A percentile compares a stretch with the other conserved stretches of the same genome.
Evolutionary conservation across 73 alveolate species (phyloP).

Genomic region (Blepharisma japonicum): DNA sequence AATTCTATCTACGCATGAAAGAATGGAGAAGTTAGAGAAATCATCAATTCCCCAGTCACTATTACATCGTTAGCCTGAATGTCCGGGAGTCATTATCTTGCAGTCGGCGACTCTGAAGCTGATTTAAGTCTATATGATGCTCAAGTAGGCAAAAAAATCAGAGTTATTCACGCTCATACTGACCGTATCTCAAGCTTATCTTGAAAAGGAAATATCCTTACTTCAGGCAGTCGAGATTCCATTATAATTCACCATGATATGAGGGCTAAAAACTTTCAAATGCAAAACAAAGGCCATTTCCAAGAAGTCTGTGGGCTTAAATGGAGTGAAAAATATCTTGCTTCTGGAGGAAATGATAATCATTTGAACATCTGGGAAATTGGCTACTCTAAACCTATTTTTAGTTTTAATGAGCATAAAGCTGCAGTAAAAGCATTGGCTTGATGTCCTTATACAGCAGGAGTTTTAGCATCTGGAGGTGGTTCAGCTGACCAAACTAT

Average conservation of each 20-base stretch:
- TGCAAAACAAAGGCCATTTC: constrained; percentile 70
- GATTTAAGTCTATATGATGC: constrained; percentile 73
- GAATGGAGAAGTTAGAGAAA: constrained; percentile 57
- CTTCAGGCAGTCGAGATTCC: constrained; percentile 77
- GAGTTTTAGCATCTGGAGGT: constrained; percentile 86
- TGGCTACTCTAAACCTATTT: constrained; percentile 50
- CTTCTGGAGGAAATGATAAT: constrained; percentile 88
- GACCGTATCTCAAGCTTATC: constrained; percentile 73
- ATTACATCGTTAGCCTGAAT: constrained; percentile 72
- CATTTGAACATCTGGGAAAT: constrained; percentile 79
- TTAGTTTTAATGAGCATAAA: constrained; percentile 70
- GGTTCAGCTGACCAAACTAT: constrained; percentile 79
- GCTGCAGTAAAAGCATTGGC: constrained; percentile 91
- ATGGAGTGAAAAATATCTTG: constrained; percentile 73
- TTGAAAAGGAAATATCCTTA: constrained; percentile 77
- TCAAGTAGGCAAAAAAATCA: constrained; percentile 54
- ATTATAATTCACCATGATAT: constrained; percentile 71
- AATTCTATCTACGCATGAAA: constrained; percentile 75
- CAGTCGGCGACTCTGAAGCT: constrained; percentile 70
- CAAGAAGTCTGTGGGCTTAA: constrained; percentile 68
- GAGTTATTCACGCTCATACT: constrained; percentile 67
- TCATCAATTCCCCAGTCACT: constrained; percentile 55
- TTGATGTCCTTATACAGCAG: constrained; percentile 88
- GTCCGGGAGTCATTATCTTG: constrained; percentile 69
- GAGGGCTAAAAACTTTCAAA: constrained; percentile 55